Evolutionary conservation across 768 basidiomycete species (phyloP).

Genomic region (Suillus hirtellus): DNA sequence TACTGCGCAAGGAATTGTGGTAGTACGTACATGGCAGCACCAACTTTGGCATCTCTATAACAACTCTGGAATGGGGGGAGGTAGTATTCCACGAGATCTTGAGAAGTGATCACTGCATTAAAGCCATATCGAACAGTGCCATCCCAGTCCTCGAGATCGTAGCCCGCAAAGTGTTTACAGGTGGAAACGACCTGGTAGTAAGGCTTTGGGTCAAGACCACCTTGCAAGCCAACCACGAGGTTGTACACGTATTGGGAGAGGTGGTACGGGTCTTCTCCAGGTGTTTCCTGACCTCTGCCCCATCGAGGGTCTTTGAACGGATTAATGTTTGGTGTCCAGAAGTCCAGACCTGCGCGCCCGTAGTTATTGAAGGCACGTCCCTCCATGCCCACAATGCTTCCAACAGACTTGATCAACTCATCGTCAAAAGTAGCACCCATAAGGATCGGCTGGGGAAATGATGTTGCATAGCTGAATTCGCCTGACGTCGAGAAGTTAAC

Average conservation of each 20-base stretch:
- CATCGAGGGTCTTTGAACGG: slow-evolving; percentile 64
- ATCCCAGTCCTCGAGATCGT: slow-evolving; percentile 59
- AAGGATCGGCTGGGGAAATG: slow-evolving; percentile 57
- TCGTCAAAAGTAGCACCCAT: slow-evolving; percentile 60
- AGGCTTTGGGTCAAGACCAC: slow-evolving; percentile 52
- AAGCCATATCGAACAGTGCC: slow-evolving; percentile 50
- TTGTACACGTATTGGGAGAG: slow-evolving; percentile 53
- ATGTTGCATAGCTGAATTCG: slow-evolving; percentile 57
- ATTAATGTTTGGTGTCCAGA: slow-evolving; percentile 54
- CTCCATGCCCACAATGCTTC: slow-evolving; percentile 55
- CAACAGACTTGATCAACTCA: slow-evolving; percentile 47
- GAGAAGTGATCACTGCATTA: slow-evolving; percentile 52
- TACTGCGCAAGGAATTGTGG: background rate
- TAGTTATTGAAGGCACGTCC: slow-evolving; percentile 59
- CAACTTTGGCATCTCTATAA: slow-evolving; percentile 61
- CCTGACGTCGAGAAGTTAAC: slow-evolving; percentile 50
- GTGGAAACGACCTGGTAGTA: slow-evolving; percentile 54
- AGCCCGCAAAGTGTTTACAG: slow-evolving; percentile 63
- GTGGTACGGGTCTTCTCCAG: slow-evolving; percentile 60
- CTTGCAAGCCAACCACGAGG: slow-evolving; percentile 56
- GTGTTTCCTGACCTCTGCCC: slow-evolving; percentile 64
- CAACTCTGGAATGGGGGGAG: slow-evolving; percentile 57
- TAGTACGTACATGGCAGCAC: slow-evolving; percentile 45
- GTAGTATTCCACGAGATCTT: slow-evolving; percentile 59
- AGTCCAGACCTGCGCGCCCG: slow-evolving; percentile 53